Base-by-base conservation (phyloP, 768 basidiomycete genomes). In the Asterophora lycoperdoides region DNA sequence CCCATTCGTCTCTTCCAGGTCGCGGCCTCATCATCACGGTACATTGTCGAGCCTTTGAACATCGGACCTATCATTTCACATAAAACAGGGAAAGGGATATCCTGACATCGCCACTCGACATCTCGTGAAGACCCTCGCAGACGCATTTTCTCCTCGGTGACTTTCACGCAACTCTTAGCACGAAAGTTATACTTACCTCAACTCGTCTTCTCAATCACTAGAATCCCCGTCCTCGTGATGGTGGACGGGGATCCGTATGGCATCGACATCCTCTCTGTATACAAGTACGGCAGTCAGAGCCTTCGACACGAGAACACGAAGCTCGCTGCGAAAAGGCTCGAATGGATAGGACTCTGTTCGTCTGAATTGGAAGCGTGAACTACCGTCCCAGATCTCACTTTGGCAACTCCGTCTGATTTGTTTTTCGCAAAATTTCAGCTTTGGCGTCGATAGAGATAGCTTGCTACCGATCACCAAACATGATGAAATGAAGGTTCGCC, bases 181-280 rank as follows among this genome's bases (percentile, higher is more conserved):
- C 6, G 10, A n/a, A 23, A 23, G 10, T 17, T 36, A 13, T 5
- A 32, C 28, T 50, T 18, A 2, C 8, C 15, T 51, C 18, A 39
- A 30, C 17, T 33, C 44, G 7, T 42, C 46, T 49, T 35, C 50
- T 20, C 28, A 39, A 6, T 14, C 45, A 35, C 10, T 58, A 96
- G 94, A 5, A 71, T 89, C 30, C 89, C 89, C 0, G 76, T 97
- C 40, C 62, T 88, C 44, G 85, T 78, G 1, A 66, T 98, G 30
- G 87, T 98, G 5, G 96, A 99, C 59, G 86, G 80, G 0, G 96
- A 99, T 63, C 85, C 94, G 0, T 89, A 89, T 63, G 96, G 96
- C 1, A 63, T 98, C 36, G 92, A 95, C 53, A 97, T 99, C 53
- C 77, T 93, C 10, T 86, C 88, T 0, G 86, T 89, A 8, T 97